These are phyloP conservation scores for Vanrija pseudolonga DNA, from an alignment of 1,284 basidiomycete genomes.

Conservation along the genomic window DNA sequence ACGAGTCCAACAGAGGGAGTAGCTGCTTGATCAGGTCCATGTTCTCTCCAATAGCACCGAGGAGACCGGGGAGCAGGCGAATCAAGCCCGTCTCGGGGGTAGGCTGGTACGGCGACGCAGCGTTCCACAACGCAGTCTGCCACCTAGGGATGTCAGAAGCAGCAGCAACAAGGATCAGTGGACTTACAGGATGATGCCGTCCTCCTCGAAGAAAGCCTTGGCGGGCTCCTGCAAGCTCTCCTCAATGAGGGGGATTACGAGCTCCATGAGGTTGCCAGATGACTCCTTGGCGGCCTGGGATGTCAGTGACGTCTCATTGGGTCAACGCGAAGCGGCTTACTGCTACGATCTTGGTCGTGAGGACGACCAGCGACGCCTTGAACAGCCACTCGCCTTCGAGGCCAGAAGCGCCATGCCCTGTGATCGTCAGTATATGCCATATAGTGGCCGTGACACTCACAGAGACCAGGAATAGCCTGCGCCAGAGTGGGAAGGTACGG, in stretches of 20 bases:
- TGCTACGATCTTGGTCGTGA: constrained; percentile 67
- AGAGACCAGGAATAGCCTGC: constrained; percentile 67
- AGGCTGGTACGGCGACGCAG: constrained; percentile 56
- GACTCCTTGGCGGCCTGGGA: constrained; percentile 34
- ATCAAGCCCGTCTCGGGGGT: constrained; percentile 53
- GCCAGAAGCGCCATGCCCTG: constrained; percentile 41
- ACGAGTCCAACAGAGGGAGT: constrained; percentile 70
- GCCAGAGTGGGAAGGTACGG: constrained; percentile 66
- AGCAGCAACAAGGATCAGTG: not conserved
- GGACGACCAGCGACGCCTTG: constrained; percentile 68
- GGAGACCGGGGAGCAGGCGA: constrained; percentile 64
- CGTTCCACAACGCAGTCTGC: constrained; percentile 68
- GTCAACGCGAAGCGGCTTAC: constrained; percentile 51
- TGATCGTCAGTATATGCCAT: not conserved
- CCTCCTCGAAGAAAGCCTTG: constrained; percentile 70
- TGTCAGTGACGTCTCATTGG: not conserved
- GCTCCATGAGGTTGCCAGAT: constrained; percentile 48
- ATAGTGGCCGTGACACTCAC: constrained; percentile 52
- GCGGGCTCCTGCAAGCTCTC: constrained; percentile 66
- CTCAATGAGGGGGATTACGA: constrained; percentile 67
- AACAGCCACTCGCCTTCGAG: constrained; percentile 71
- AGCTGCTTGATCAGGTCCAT: constrained; percentile 70
- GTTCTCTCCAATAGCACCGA: constrained; percentile 63
- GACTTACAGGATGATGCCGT: constrained; percentile 60
- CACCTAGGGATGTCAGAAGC: constrained; percentile 50